Evolutionary conservation across 1,284 basidiomycete species (phyloP).

Genomic region (Anthracocystis panici-leucophaei): DNA sequence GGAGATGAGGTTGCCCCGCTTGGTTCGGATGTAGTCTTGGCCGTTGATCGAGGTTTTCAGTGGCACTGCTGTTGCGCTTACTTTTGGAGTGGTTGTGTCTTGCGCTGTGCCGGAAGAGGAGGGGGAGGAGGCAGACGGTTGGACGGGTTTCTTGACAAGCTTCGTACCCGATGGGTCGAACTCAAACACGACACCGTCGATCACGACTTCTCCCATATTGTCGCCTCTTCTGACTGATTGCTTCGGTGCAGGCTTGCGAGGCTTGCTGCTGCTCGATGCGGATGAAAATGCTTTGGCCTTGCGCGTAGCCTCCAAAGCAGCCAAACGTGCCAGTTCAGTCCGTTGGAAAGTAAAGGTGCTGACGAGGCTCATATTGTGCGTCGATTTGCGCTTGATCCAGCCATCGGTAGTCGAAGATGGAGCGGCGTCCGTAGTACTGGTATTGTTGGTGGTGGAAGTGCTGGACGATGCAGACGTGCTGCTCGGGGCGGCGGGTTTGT

Average conservation of each 20-base stretch:
- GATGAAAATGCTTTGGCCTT: constrained; percentile 38
- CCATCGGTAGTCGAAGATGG: constrained; percentile 18
- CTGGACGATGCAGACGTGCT: neutral
- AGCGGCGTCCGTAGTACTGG: neutral
- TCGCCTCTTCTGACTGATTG: constrained; percentile 54
- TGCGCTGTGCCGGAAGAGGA: neutral
- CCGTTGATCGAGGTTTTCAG: constrained; percentile 69
- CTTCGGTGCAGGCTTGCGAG: constrained; percentile 12
- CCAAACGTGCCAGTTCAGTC: constrained; percentile 60
- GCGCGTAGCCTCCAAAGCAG: constrained; percentile 53
- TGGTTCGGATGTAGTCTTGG: constrained; percentile 70
- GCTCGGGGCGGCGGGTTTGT: neutral
- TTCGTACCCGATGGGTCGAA: constrained; percentile 72
- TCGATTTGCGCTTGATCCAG: constrained; percentile 64
- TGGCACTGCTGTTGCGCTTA: constrained; percentile 11
- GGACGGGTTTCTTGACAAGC: constrained; percentile 69
- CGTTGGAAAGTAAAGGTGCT: constrained; percentile 56
- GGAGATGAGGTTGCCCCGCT: constrained; percentile 71
- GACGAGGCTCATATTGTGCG: constrained; percentile 63
- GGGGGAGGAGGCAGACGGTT: constrained; percentile 21
- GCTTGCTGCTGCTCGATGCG: constrained; percentile 10
- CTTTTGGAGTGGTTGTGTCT: constrained; percentile 1
- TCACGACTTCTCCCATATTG: constrained; percentile 70
- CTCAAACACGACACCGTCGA: constrained; percentile 73
- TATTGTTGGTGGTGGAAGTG: neutral